These are phyloP conservation scores for Trichoderma koningii DNA, from an alignment of 2,329 filamentous ascomycete species.

Conservation along the genomic window DNA sequence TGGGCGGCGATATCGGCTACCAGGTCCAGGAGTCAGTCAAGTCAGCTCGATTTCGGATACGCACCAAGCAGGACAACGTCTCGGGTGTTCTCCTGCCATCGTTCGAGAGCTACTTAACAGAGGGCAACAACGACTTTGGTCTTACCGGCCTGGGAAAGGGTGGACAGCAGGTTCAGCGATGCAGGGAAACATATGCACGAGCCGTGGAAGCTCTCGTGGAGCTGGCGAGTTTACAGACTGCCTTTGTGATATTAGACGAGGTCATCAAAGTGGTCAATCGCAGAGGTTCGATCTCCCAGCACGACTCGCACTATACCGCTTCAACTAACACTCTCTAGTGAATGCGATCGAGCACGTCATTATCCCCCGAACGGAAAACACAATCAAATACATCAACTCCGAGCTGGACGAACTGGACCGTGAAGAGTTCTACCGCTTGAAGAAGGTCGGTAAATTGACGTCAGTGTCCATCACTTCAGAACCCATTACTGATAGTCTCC, in stretches of 20 bases:
- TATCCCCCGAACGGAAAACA: conserved; percentile 96
- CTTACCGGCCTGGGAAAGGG: conserved; percentile 95
- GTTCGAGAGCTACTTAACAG: conserved; percentile 87
- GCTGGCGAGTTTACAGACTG: conserved; percentile 91
- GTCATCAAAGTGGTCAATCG: conserved; percentile 99
- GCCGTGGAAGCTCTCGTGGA: conserved; percentile 96
- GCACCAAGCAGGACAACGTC: conserved; percentile 97
- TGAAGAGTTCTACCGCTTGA: conserved; percentile 96
- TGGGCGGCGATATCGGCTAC: conserved; percentile 93
- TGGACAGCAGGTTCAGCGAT: conserved; percentile 93
- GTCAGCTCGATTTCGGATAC: conserved; percentile 86
- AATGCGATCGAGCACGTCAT: conserved; percentile 97
- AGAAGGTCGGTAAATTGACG: conserved; percentile 60
- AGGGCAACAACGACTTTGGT: conserved; percentile 93
- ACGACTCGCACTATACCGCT: conserved; percentile 29
- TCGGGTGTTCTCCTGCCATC: conserved; percentile 92
- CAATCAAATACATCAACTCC: conserved; percentile 99
- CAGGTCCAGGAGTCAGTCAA: conserved; percentile 97
- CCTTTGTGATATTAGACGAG: conserved; percentile 96
- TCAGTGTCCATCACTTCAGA: background rate
- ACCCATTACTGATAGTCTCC: background rate
- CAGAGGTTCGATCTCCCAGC: conserved; percentile 60
- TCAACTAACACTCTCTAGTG: conserved; percentile 53
- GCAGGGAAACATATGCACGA: conserved; percentile 91
- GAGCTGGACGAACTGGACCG: conserved; percentile 96